Evolutionary conservation across 2,329 filamentous ascomycete genomes (phyloP).

Genomic region (Pseudogymnoascus sp.): DNA sequence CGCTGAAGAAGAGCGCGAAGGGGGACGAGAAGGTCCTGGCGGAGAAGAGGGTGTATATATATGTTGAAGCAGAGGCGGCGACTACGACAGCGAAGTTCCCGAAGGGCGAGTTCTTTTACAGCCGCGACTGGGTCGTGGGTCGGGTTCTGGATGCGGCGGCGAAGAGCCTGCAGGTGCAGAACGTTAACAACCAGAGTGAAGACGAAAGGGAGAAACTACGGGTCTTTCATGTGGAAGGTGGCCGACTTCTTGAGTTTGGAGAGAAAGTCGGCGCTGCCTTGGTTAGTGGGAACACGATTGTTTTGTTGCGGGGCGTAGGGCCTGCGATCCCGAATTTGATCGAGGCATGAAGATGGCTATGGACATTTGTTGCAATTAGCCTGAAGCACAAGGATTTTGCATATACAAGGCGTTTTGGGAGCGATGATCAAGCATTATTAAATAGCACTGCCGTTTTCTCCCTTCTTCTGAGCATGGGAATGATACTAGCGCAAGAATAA

Average conservation of each 20-base stretch:
- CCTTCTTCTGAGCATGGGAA: not conserved
- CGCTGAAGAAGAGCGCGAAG: constrained; percentile 79
- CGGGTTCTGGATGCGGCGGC: constrained; percentile 72
- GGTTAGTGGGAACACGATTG: constrained; percentile 80
- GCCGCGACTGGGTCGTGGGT: constrained; percentile 82
- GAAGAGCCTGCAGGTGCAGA: constrained; percentile 67
- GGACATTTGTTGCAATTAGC: not conserved
- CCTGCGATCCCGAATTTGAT: constrained; percentile 66
- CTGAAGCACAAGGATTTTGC: not conserved
- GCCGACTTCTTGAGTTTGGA: constrained; percentile 74
- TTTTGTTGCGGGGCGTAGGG: constrained; percentile 77
- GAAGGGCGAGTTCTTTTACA: constrained; percentile 73
- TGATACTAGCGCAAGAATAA: not conserved
- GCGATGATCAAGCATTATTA: not conserved
- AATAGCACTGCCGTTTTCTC: not conserved
- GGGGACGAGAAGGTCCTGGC: constrained; percentile 73
- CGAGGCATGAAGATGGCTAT: constrained; percentile 33
- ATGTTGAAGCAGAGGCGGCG: constrained; percentile 82
- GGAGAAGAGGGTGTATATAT: constrained; percentile 84
- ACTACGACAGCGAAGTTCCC: constrained; percentile 78
- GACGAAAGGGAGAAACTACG: constrained; percentile 73
- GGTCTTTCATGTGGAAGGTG: constrained; percentile 89
- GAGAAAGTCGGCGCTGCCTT: constrained; percentile 73
- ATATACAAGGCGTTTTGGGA: not conserved
- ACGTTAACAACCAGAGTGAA: constrained; percentile 70